Evolutionary conservation across 2,329 filamentous ascomycete species (phyloP), one percentile per base, ranked within the genome.

Genomic region (Penicillium sp.): DNA sequence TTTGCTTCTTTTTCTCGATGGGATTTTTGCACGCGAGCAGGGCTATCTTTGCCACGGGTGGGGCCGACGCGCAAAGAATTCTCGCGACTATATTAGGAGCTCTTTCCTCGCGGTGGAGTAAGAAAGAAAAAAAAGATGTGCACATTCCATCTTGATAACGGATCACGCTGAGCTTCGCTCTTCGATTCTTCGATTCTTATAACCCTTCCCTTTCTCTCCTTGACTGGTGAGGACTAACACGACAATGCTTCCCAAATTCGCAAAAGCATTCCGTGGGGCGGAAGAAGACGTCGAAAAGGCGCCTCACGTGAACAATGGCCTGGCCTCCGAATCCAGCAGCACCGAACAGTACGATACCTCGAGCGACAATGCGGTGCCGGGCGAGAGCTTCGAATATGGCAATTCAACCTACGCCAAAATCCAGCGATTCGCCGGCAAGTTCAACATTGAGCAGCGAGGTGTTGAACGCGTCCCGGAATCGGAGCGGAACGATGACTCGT

Each of bases 401-500:
- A 71, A 83, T 64, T 77, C 77, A 34, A 63, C 76, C 53, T 86
- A 84, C 65, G 85, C 83, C 16, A 84, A 78, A 65, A 59, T 86
- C 0, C 86, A 88, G 70, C 81, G 84, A 29, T 64, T 89, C 13
- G 87, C 86, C 0, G 85, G 82, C 42, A 85, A 80, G 63, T 79
- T 88, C 58, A 83, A 86, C 40, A 83, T 92, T 51, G 89, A 92
- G 73, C 85, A 89, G 74, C 78, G 88, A 67, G 89, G 89, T 50
- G 90, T 92, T 56, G 88, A 92, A 74, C 81, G 88, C 45, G 88
- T 91, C 32, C 88, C 87, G 0, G 83, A 84, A 50, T 79, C 87
- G 64, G 88, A 91, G 75, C 78, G 87, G 62, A 86, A 81, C 5
- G 86, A 90, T 70, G 82, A 76, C 34, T 84, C 83, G 22, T 80